Evolutionary conservation across 2,329 filamentous ascomycete genomes (phyloP).

Genomic region (Penicillium sp.): DNA sequence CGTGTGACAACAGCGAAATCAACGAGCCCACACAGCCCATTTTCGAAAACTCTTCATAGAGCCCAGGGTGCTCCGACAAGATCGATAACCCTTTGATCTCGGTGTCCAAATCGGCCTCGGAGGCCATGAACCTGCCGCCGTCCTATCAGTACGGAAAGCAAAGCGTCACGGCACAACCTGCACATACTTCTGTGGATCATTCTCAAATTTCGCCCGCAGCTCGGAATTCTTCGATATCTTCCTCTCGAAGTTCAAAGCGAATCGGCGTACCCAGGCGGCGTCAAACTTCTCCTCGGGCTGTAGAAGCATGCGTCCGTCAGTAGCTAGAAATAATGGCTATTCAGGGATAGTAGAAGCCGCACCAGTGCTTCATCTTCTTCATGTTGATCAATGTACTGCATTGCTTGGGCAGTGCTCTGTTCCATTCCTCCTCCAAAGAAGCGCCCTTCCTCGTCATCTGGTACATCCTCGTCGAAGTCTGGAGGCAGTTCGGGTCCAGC

Average conservation of each 20-base stretch:
- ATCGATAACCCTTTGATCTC: slow-evolving; percentile 85
- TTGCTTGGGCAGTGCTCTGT: slow-evolving; percentile 71
- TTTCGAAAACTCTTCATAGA: slow-evolving; percentile 77
- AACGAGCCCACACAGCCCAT: slow-evolving; percentile 70
- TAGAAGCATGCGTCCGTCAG: slow-evolving; percentile 23
- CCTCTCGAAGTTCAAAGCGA: slow-evolving; percentile 81
- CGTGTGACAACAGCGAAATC: slow-evolving; percentile 80
- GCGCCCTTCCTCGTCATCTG: slow-evolving; percentile 83
- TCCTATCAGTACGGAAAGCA: slow-evolving; percentile 18
- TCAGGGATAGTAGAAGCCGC: slow-evolving; percentile 10
- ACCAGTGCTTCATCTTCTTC: slow-evolving; percentile 53
- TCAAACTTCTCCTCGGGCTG: slow-evolving; percentile 77
- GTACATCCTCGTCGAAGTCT: slow-evolving; percentile 58
- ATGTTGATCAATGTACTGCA: slow-evolving; percentile 80
- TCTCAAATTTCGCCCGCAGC: slow-evolving; percentile 78
- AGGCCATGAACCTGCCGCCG: slow-evolving; percentile 67
- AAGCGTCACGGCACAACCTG: background rate
- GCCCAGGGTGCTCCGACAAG: slow-evolving; percentile 77
- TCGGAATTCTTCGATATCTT: slow-evolving; percentile 89
- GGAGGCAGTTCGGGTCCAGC: slow-evolving; percentile 56
- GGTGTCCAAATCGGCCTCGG: slow-evolving; percentile 84
- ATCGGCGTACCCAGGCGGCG: slow-evolving; percentile 74
- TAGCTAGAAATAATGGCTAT: background rate
- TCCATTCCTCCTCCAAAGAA: slow-evolving; percentile 95
- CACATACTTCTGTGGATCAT: slow-evolving; percentile 67